Base-by-base conservation (phyloP, 306 rosid species). In the Trifolium dubium region DNA sequence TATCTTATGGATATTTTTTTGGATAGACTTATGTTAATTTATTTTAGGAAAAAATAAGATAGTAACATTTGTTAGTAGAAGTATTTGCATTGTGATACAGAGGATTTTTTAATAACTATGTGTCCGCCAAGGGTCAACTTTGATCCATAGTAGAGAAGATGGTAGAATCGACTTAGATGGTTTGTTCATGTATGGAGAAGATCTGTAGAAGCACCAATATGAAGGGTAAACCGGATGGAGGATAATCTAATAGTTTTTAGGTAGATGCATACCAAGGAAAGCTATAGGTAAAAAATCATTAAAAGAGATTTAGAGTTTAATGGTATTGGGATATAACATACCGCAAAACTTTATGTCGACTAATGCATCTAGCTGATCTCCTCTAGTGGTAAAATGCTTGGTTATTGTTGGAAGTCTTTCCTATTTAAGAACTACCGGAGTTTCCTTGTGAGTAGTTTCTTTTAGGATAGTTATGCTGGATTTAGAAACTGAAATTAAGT, bases 1-100 rank as follows among this genome's bases (percentile, higher is more conserved):
- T 53, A 54, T 49, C 69, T 80, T 53, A 13, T 81, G 44, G 54
- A 60, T 69, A 30, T 71, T 71, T 74, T 74, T 75, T 54, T 69
- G 46, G 50, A 39, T 67, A 58, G 64, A n/a, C n/a, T 64, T 29
- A 56, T 67, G 3, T 47, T n/a, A 47, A 34, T 79, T 53, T 15
- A 64, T 64, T 74, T 64, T 64, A 28, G 72, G 72, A 31, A 54
- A 28, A 53, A 39, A 39, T 37, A 34, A 35, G 50, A 28, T 53
- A 23, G 11, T 63, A 37, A 40, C 58, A 49, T 59, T 23, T 54
- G 47, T 65, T n/a, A 5, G 10, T 18, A 64, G 69, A 64, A 37
- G 69, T 10, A 64, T 37, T 64, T 64, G 31, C n/a, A 17, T 64
- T 64, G 14, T 64, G 30, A 15, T 61, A 61, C 15, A 39, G 2